Percentiles rank a stretch among this genome's conserved stretches.
These are phyloP conservation scores for Lactarius evosmus DNA, from an alignment of 768 basidiomycete species.

Conservation along the genomic window DNA sequence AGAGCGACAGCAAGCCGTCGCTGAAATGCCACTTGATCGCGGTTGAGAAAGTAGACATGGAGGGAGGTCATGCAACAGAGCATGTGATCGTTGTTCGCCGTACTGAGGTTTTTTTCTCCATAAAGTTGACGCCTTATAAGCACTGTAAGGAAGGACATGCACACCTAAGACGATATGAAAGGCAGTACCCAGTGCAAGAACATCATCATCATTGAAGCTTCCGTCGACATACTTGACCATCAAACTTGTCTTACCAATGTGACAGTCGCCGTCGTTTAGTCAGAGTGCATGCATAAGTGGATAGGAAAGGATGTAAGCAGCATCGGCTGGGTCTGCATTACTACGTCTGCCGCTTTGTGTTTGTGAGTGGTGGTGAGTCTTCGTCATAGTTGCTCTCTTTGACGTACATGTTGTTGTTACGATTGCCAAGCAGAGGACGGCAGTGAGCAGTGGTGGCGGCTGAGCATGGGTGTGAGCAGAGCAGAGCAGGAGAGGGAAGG, in stretches of 20 bases:
- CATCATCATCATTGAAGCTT: slow-evolving; percentile 98
- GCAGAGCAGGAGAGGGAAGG: too few relatives aligned
- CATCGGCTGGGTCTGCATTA: too few relatives aligned
- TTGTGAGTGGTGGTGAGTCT: too few relatives aligned
- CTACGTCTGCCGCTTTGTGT: too few relatives aligned
- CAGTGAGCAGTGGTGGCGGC: too few relatives aligned
- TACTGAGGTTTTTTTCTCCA: slow-evolving; percentile 99
- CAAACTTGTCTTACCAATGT: slow-evolving; percentile 98
- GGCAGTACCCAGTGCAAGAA: too few relatives aligned
- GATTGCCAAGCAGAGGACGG: too few relatives aligned
- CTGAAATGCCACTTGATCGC: slow-evolving; percentile 73
- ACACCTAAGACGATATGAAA: slow-evolving; percentile 29
- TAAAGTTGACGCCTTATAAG: slow-evolving; percentile 88
- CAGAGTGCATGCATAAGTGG: too few relatives aligned
- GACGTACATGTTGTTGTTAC: too few relatives aligned
- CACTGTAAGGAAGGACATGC: slow-evolving; percentile 6
- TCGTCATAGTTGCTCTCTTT: too few relatives aligned
- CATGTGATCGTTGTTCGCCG: slow-evolving; percentile 98
- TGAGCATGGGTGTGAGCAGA: too few relatives aligned
- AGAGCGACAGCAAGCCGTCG: slow-evolving; percentile 48
- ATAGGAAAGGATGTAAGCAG: too few relatives aligned
- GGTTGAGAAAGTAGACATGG: slow-evolving; percentile 69
- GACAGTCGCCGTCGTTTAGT: slow-evolving; percentile 99
- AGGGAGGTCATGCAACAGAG: slow-evolving; percentile 89
- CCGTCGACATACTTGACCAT: slow-evolving; percentile 99